phyloP scores from a whole-genome alignment of 208 protist genomes.

The Wallacemonas sp. region DNA sequence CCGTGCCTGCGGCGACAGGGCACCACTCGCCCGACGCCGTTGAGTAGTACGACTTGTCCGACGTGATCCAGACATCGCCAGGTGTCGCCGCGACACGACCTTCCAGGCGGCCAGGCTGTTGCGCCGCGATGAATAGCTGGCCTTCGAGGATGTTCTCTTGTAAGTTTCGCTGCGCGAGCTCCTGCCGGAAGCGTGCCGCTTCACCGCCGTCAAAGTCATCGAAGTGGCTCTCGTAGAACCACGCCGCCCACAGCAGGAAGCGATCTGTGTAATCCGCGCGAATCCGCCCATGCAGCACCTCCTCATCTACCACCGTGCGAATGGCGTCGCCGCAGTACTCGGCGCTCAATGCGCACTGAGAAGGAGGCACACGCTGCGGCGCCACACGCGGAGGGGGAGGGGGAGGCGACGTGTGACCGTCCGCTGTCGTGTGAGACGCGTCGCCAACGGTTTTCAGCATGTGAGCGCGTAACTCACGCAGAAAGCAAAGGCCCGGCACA shows the following conservation, averaged over 20 bases:
- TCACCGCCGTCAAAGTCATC: constrained; percentile 27
- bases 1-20: constrained; percentile 22
- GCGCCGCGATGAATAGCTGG: constrained; percentile 18
- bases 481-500: constrained; percentile 52
- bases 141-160: constrained; percentile 34
- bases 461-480: constrained; percentile 54
- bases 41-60: constrained; percentile 24
- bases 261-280: constrained; percentile 24
- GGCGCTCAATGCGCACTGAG: constrained; percentile 3
- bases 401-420: background rate
- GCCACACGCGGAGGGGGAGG: background rate
- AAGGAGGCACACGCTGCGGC: background rate
- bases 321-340: constrained; percentile 16
- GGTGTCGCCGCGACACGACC: background rate
- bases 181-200: constrained; percentile 35
- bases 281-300: constrained; percentile 28
- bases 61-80: constrained; percentile 44
- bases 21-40: constrained; percentile 12
- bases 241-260: constrained; percentile 44
- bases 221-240: constrained; percentile 28
- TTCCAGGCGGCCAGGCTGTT: constrained; percentile 2
- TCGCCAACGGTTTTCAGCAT: constrained; percentile 10
- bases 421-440: background rate
- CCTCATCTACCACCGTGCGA: constrained; percentile 30
- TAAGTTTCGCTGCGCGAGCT: constrained; percentile 41